A percentile compares a stretch with the other conserved stretches of the same genome.
phyloP scores from a whole-genome alignment of 139 green algal species.

The Parachlorella kessleri region DNA sequence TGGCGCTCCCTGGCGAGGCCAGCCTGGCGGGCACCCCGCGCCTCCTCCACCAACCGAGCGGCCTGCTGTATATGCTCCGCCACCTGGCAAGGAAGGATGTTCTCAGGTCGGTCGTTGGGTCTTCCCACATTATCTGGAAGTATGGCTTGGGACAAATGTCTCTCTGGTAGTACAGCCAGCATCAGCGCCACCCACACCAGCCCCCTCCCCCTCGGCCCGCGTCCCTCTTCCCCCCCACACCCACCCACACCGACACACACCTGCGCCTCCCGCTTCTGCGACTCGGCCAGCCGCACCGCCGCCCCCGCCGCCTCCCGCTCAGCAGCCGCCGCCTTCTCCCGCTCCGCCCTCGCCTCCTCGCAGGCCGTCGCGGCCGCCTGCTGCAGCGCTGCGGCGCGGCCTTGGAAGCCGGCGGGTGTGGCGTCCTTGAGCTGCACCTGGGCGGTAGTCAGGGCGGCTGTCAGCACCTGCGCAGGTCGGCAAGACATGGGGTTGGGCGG shows the following conservation, averaged over 20 bases:
- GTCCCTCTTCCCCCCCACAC: no score
- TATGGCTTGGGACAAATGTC: no score
- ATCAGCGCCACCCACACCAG: no score
- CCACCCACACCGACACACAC: background rate
- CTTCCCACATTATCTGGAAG: no score
- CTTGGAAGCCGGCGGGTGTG: conserved; percentile 4
- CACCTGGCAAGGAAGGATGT: no score
- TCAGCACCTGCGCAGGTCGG: background rate
- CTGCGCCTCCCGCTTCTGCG: conserved; percentile 5
- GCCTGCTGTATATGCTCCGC: conserved; percentile 19
- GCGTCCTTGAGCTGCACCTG: conserved; percentile 25
- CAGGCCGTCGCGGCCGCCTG: background rate
- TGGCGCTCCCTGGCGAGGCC: conserved; percentile 7
- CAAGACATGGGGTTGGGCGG: no score
- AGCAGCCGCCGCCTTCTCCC: background rate
- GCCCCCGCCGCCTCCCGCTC: background rate
- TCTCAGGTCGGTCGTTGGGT: no score
- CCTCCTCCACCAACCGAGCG: conserved; percentile 7
- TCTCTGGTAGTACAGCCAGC: no score
- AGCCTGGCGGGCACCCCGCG: background rate
- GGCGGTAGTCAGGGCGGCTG: conserved; percentile 15
- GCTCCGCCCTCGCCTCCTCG: background rate
- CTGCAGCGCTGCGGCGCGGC: background rate
- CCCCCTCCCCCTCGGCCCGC: no score
- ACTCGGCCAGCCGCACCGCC: background rate